Base-by-base conservation (phyloP, 176 grass and related monocot species). In the Zea luxurians region DNA sequence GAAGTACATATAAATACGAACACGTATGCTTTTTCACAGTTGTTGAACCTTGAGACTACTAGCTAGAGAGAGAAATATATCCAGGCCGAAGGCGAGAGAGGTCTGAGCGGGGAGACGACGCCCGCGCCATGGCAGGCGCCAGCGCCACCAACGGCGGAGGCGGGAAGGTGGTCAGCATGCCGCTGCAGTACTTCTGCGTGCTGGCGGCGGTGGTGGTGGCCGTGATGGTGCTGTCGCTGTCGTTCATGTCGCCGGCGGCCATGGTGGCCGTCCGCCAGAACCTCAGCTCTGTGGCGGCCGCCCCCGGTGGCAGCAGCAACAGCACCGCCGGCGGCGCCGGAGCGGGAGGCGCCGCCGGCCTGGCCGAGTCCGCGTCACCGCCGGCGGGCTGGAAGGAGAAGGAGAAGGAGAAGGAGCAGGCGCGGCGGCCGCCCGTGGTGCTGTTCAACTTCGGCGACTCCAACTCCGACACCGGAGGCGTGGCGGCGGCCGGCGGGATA, bases 371-470 rank as follows among this genome's bases (percentile, higher is more conserved):
- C 10, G 61, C 52, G 15, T 44, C 27, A 10, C 27, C 72, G 0
- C 36, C 73, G 37, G 41, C 73, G 6, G 70, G 27, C 27, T 36
- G 21, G 40, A 68, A 6, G 2, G 5, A 27, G 53, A 13, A 48
- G 8, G n/a, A 46, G 36, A 0, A 35, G 16, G 41, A 42, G 4
- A 0, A 15, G 37, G 68, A 49, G 77, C 4, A 8, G 64, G 18
- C 8, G 42, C 8, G 11, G 50, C 61, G 15, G 70, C 44, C 63
- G 64, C 64, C 64, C 40, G 88, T 87, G 16, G 87, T 90, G 68
- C 62, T 97, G 54, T 97, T 97, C 88, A 97, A 93, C 78, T 97
- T 97, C 61, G 94, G 94, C 45, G 94, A 97, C 82, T 97, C 94
- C 10, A 97, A 97, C 75, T 97, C 94, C 0, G 94, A 97, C 79